phyloP scores from a whole-genome alignment of 495 filamentous ascomycete species.

The Hyaloscypha hepaticicola region DNA sequence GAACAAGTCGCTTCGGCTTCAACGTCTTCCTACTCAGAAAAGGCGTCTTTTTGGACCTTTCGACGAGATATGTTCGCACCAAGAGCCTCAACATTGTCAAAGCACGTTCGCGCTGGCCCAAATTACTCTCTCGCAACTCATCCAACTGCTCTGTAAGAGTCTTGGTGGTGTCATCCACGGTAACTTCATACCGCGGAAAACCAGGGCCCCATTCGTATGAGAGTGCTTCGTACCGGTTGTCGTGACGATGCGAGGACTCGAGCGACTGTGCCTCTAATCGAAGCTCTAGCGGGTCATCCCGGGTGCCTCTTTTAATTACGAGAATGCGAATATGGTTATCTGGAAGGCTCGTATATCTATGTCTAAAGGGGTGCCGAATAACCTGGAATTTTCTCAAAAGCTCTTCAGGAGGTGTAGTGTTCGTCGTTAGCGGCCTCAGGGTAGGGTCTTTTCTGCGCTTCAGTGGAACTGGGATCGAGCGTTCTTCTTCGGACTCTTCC shows the following conservation, averaged over 20 bases:
- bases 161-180: background rate
- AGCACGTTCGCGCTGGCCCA: background rate
- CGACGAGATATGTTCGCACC: background rate
- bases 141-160: background rate
- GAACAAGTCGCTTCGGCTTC: background rate
- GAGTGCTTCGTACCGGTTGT: background rate
- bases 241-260: background rate
- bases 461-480: background rate
- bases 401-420: background rate
- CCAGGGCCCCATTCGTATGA: background rate
- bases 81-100: background rate
- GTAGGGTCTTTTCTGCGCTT: background rate
- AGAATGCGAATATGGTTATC: background rate
- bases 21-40: background rate
- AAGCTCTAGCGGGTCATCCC: background rate
- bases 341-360: background rate
- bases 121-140: background rate
- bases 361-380: background rate
- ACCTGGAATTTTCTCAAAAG: background rate
- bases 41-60: background rate
- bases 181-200: background rate
- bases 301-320: background rate
- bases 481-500: background rate
- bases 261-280: background rate
- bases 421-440: background rate